phyloP scores from a whole-genome alignment of 495 filamentous ascomycete genomes.

The Peziza echinospora region DNA sequence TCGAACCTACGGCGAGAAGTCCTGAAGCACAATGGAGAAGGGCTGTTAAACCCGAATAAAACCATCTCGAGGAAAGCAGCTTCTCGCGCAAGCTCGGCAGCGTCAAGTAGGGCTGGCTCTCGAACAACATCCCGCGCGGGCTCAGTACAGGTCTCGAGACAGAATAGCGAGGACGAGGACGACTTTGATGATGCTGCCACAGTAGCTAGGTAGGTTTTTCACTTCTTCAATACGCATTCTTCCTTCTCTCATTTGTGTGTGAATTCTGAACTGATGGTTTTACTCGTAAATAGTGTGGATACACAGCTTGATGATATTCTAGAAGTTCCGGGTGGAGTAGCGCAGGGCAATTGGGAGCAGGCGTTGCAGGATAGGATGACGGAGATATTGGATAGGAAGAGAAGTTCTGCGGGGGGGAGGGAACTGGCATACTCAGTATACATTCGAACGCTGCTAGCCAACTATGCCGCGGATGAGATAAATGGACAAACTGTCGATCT shows the following conservation, averaged over 20 bases:
- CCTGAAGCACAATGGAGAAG: slow-evolving; percentile 27
- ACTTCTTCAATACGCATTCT: slow-evolving; percentile 2
- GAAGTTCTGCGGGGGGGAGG: slow-evolving; percentile 55
- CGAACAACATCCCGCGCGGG: slow-evolving; percentile 39
- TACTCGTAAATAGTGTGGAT: slow-evolving; percentile 33
- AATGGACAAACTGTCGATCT: slow-evolving; percentile 38
- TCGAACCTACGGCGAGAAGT: slow-evolving; percentile 64
- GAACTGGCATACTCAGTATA: slow-evolving; percentile 52
- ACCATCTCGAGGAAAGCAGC: slow-evolving; percentile 80
- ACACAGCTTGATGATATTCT: slow-evolving; percentile 29
- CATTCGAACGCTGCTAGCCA: slow-evolving; percentile 47
- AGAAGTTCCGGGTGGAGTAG: slow-evolving; percentile 23
- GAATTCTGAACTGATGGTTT: slow-evolving; percentile 14
- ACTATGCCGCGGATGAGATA: slow-evolving; percentile 49
- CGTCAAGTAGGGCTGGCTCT: slow-evolving; percentile 40
- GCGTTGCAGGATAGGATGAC: slow-evolving; percentile 50
- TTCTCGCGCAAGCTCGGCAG: slow-evolving; percentile 43
- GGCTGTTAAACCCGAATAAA: slow-evolving; percentile 32
- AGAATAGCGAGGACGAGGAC: slow-evolving; percentile 51
- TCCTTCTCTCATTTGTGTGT: slow-evolving; percentile 23
- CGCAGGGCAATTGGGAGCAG: slow-evolving; percentile 38
- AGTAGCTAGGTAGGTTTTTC: slow-evolving; percentile 36
- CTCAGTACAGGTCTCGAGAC: slow-evolving; percentile 29
- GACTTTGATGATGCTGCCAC: slow-evolving; percentile 48
- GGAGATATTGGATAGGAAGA: slow-evolving; percentile 71